These are phyloP conservation scores for Auriscalpium orientale DNA, from an alignment of 768 basidiomycete genomes.

Conservation along the genomic window DNA sequence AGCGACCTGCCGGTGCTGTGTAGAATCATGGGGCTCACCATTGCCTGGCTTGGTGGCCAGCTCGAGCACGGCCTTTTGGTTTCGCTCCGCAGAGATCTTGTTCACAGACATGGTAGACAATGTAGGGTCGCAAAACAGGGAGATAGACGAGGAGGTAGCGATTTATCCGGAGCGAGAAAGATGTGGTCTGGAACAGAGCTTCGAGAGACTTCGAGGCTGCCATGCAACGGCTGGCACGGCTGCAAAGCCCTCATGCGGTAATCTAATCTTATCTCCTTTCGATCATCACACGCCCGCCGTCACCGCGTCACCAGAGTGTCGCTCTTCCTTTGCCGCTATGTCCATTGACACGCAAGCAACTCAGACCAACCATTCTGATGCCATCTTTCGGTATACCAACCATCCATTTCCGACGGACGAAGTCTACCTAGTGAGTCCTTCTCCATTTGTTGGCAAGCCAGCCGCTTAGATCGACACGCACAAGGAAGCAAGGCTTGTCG, in stretches of 20 bases:
- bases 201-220: too few relatives aligned
- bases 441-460: not conserved
- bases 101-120: constrained; percentile 8
- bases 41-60: constrained; percentile 8
- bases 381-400: constrained; percentile 1
- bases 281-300: too few relatives aligned
- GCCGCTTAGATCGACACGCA: not conserved
- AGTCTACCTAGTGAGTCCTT: constrained; percentile 45
- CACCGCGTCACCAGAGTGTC: too few relatives aligned
- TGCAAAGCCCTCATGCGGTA: too few relatives aligned
- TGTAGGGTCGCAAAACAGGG: not conserved
- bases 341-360: too few relatives aligned
- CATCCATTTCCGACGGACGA: constrained; percentile 54
- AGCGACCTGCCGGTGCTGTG: too few relatives aligned
- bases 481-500: constrained; percentile 55
- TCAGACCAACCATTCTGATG: not conserved
- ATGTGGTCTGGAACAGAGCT: too few relatives aligned
- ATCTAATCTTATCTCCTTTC: too few relatives aligned
- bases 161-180: too few relatives aligned
- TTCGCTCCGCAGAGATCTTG: constrained; percentile 11
- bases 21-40: constrained; percentile 3
- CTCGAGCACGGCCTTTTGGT: constrained; percentile 10
- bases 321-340: too few relatives aligned
- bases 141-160: too few relatives aligned
- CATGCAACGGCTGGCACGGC: too few relatives aligned